Base-by-base conservation (phyloP, 164 flowering plant species). In the Liriodendron chinense region DNA sequence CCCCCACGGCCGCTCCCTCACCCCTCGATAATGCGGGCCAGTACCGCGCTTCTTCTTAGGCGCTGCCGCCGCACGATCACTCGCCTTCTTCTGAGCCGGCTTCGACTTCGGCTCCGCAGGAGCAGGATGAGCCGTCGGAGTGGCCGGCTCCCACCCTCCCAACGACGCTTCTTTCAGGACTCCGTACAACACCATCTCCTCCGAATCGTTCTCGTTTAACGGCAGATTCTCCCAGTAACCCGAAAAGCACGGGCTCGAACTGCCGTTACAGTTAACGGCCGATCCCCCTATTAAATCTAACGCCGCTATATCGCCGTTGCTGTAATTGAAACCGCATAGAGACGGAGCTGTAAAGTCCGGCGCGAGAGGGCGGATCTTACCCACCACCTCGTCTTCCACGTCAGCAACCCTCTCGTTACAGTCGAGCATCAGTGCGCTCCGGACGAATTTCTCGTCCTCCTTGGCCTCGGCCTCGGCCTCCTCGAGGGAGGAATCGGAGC, bases 1-100 rank as follows among this genome's bases (percentile, higher is more conserved):
- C n/a, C 70, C 72, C 82, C 82, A 80, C 47, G 82, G 82, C 20
- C 82, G 47, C 72, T 74, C 82, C 61, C 82, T 77, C 59, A 80
- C 82, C 10, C 82, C 82, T 26, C 80, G 65, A 23, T 80, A 80
- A 47, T 50, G 79, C 14, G 70, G 77, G 10, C 77, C 80, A 2
- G 34, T 47, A 24, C 65, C 56, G 10, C 63, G 68, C 59, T 12
- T 67, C 82, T 70, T 73, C 77, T 63, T 76, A 47, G 47, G 13
- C 65, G 14, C 16, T 34, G 43, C 43, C 43, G 5, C 43, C 43
- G 43, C 43, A 34, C 43, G 43, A 34, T 34, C 43, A 34, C 7
- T 34, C 47, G 14, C 9, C 48, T 66, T 18, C 43, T 53, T 47
- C 26, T 18, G 4, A n/a, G 68, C 59, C 7, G 61, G 22, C 48